Base-by-base conservation (phyloP, 805 yeast genomes). In the Cyberlindnera mississippiensis region DNA sequence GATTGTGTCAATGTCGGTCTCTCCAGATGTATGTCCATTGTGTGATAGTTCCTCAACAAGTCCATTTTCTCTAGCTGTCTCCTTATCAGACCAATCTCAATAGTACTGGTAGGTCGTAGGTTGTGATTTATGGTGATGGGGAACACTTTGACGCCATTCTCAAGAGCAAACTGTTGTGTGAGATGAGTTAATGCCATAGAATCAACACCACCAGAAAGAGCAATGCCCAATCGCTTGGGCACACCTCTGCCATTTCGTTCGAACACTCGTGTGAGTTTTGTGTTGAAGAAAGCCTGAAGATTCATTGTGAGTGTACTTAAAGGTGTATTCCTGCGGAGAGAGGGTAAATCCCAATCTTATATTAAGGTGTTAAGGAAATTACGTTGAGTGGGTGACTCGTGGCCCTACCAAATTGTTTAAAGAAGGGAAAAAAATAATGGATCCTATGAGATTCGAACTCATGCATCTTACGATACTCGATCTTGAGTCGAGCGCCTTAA, bases 191-290 rank as follows among this genome's bases (percentile, higher is more conserved):
- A 58, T 12, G 85, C 80, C 78, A 85, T 79, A 1, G 93, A 85
- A 56, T 85, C 95, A 0, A 82, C 88, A 1, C 95, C 95, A 1
- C 95, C 95, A 13, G 88, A 80, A 1, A 85, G 71, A 0, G 89
- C 88, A 14, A 85, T 59, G 5, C 69, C 76, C 0, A 77, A 42
- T 24, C 46, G 56, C 6, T 40, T 31, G 4, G 72, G 73, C 2
- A 42, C 20, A 2, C 30, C 35, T 9, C 35, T 31, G 20, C 28
- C 24, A 17, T 40, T 44, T n/a, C 42, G 39, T 8, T 37, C 30
- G 33, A 44, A 44, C 11, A 44, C 37, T 13, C 44, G 36, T 7
- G 37, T 12, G 20, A 44, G 26, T 17, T 40, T 40, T 12, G 27
- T 34, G 34, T 30, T 37, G 37, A 44, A 37, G 22, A 35, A 30